Evolutionary conservation across 2,329 filamentous ascomycete genomes (phyloP), one percentile per base, ranked within the genome.

Genomic region (Thelonectria olida): DNA sequence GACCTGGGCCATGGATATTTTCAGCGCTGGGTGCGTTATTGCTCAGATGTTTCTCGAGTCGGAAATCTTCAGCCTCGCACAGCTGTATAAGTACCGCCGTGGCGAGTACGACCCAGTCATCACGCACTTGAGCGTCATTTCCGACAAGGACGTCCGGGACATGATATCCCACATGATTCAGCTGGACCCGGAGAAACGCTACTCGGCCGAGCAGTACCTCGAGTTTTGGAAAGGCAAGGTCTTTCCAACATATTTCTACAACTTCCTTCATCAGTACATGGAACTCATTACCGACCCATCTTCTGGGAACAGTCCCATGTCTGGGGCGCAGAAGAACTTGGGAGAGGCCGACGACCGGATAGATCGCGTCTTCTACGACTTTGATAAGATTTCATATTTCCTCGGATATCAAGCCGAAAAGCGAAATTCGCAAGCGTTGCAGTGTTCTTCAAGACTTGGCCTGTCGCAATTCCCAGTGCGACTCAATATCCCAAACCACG

Each of bases 1-100:
- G 72, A 89, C 85, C 5, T 97, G 95, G 94, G 95, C 96, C 36
- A 99, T 99, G 96, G 96, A 99, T 75, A 90, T 99, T 34, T 99
- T 99, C 81, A 98, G 96, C 76, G 91, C 91, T 20, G 96, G 96
- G 7, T 99, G 96, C 75, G 94, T 98, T 38, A 97, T 99, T 71
- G 96, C 96, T 2, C 96, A 99, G 76, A 84, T 99, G 36, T 97
- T 99, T 68, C 86, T 98, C 6, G 96, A 99, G 78, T 87, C 93
- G 0, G 94, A 96, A 8, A 95, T 98, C n/a, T 98, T 99, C 78
- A 97, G 89, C n/a, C 84, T 99, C 10, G 97, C 93, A 70, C 95
- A 98, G 76, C 86, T 99, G 54, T 98, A 95, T 82, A 95, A 94
- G 74, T 99, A 97, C 74, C 90, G 93, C 39, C 90, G 92, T 64